Evolutionary conservation across 192 early-diverging fungal species (phyloP).

Genomic region (Coemansia sp.): DNA sequence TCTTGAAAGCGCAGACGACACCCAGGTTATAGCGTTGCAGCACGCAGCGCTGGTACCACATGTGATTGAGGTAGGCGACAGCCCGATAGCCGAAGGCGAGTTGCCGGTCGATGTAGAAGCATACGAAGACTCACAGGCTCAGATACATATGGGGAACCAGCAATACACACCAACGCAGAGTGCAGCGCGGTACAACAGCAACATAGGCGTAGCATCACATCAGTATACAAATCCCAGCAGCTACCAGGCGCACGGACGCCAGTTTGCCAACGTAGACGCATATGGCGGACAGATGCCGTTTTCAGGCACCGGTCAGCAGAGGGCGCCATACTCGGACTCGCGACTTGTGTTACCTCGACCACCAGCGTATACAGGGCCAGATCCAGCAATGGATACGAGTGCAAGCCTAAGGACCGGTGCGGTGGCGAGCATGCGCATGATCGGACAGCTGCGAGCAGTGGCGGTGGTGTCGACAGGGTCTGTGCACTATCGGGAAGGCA

Average conservation of each 20-base stretch:
- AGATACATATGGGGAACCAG: background rate
- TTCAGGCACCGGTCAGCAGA: background rate
- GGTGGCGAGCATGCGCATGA: slow-evolving; percentile 27
- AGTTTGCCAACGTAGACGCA: background rate
- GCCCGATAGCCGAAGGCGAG: background rate
- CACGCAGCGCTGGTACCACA: background rate
- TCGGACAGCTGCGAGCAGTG: slow-evolving; percentile 44
- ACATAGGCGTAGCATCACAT: too few species aligned
- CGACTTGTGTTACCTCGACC: background rate
- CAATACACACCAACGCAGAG: slow-evolving; percentile 1
- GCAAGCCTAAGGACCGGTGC: background rate
- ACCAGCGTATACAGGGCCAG: too few species aligned
- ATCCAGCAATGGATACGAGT: background rate
- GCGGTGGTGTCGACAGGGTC: slow-evolving; percentile 34
- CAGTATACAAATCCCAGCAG: background rate
- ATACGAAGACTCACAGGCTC: background rate
- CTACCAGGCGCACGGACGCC: slow-evolving; percentile 4
- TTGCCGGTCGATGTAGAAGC: slow-evolving; percentile 4
- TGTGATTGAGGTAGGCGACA: slow-evolving; percentile 11
- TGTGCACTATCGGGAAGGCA: slow-evolving; percentile 22
- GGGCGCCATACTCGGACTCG: background rate
- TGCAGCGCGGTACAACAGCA: too few species aligned
- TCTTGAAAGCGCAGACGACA: background rate
- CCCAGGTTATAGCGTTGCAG: background rate
- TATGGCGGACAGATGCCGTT: background rate